Evolutionary conservation across 805 yeast species (phyloP).

Genomic region (Maudiozyma serrabonitensis): DNA sequence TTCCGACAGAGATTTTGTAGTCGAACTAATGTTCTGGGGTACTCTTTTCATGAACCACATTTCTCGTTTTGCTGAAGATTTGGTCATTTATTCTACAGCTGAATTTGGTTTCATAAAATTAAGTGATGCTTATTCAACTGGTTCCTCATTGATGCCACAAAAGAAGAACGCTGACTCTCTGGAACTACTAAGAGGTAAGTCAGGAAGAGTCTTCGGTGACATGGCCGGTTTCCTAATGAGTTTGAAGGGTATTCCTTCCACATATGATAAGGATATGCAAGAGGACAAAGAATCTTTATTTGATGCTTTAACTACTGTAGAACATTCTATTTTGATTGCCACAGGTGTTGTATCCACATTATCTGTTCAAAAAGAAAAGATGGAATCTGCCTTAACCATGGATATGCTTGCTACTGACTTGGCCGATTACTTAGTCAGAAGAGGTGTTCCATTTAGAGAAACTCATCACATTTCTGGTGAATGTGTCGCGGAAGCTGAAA

Average conservation of each 20-base stretch:
- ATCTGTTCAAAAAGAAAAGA: constrained; percentile 56
- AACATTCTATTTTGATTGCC: constrained; percentile 87
- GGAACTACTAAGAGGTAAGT: constrained; percentile 91
- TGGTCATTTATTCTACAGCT: constrained; percentile 91
- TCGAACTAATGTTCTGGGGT: constrained; percentile 92
- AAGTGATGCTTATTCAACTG: constrained; percentile 97
- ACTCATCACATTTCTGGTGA: constrained; percentile 98
- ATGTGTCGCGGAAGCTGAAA: constrained; percentile 90
- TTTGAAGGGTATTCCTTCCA: constrained; percentile 92
- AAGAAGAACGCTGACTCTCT: constrained; percentile 96
- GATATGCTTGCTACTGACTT: constrained; percentile 98
- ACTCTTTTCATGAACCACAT: constrained; percentile 91
- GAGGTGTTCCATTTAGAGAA: constrained; percentile 98
- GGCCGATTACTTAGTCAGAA: constrained; percentile 94
- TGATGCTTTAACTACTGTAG: constrained; percentile 81
- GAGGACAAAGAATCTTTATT: constrained; percentile 99
- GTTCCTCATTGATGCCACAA: constrained; percentile 97
- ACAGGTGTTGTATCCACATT: constrained; percentile 94
- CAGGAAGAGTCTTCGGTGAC: constrained; percentile 95
- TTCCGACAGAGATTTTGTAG: constrained; percentile 94
- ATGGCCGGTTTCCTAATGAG: constrained; percentile 95
- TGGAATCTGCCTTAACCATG: constrained; percentile 89
- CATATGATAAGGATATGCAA: constrained; percentile 97
- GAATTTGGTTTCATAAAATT: constrained; percentile 91
- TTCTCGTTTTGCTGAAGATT: constrained; percentile 88